phyloP scores from a whole-genome alignment of 2,329 filamentous ascomycete genomes.

The Davidsoniella eucalypti region DNA sequence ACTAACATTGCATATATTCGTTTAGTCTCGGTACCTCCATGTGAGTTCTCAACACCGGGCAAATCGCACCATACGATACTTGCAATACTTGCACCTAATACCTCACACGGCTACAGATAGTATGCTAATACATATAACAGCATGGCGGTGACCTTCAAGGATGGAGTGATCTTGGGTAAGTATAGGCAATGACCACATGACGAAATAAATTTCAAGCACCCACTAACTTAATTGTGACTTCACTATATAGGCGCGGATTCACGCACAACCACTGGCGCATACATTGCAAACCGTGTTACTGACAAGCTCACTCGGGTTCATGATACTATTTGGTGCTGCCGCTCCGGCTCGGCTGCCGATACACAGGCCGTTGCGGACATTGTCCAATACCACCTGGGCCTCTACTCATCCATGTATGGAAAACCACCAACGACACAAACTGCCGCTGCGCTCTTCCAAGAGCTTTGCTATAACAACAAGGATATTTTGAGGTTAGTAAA shows the following conservation, averaged over 20 bases:
- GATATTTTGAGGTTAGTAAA: constrained; percentile 62
- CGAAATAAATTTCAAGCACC: neutral
- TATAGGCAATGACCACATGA: neutral
- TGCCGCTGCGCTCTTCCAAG: constrained; percentile 89
- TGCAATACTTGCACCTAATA: neutral
- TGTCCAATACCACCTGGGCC: constrained; percentile 85
- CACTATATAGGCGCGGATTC: constrained; percentile 61
- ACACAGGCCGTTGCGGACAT: constrained; percentile 97
- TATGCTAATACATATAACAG: constrained; percentile 28
- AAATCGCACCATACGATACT: no score
- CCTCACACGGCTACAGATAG: neutral
- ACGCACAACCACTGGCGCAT: constrained; percentile 90
- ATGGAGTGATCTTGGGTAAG: constrained; percentile 81
- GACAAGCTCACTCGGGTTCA: constrained; percentile 98
- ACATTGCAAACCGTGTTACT: constrained; percentile 97
- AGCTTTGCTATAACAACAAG: constrained; percentile 97
- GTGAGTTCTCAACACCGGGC: constrained; percentile 33
- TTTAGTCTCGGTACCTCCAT: constrained; percentile 88
- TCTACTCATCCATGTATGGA: constrained; percentile 82
- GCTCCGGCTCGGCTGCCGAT: constrained; percentile 91
- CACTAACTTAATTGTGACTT: neutral
- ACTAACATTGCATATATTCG: constrained; percentile 17
- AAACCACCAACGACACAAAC: constrained; percentile 88
- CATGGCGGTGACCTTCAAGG: constrained; percentile 98
- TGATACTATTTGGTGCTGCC: constrained; percentile 99